Percentiles rank a stretch among this genome's conserved stretches.
phyloP scores from a whole-genome alignment of 2,329 filamentous ascomycete genomes.

The Aspergillus tanneri region DNA sequence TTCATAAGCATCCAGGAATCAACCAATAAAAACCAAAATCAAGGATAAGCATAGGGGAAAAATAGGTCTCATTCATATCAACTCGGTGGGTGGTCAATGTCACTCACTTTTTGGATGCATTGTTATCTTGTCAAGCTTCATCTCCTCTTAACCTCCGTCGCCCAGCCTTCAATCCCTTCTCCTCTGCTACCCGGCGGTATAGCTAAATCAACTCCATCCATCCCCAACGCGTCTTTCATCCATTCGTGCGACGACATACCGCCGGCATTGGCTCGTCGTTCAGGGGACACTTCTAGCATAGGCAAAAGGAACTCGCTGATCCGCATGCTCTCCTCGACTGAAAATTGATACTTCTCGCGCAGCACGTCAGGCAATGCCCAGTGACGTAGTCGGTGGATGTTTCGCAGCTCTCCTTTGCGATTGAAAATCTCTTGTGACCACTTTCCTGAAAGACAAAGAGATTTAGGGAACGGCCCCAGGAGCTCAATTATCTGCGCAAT shows the following conservation, averaged over 20 bases:
- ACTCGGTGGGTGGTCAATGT: background rate
- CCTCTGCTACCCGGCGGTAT: constrained; percentile 78
- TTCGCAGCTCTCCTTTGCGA: constrained; percentile 90
- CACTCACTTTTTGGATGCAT: constrained; percentile 1
- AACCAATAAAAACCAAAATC: constrained; percentile 32
- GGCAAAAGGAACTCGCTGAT: constrained; percentile 82
- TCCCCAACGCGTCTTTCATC: constrained; percentile 81
- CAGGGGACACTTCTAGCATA: constrained; percentile 86
- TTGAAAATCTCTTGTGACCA: constrained; percentile 99
- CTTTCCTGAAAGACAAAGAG: constrained; percentile 86
- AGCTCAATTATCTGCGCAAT: constrained; percentile 99
- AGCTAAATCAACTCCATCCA: constrained; percentile 75
- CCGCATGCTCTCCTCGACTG: constrained; percentile 72
- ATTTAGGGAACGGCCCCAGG: constrained; percentile 88
- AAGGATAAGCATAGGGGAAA: constrained; percentile 23
- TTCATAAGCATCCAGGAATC: constrained; percentile 30
- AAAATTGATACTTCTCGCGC: constrained; percentile 95
- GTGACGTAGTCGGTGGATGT: constrained; percentile 93
- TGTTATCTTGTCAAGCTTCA: constrained; percentile 35
- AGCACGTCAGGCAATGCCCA: constrained; percentile 94
- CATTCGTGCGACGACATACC: constrained; percentile 88
- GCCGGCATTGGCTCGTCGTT: constrained; percentile 88
- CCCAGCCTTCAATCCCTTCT: constrained; percentile 93
- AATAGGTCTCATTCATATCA: constrained; percentile 27
- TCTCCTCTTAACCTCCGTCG: constrained; percentile 80